Evolutionary conservation across 1,284 basidiomycete species (phyloP), one percentile per base, ranked within the genome.

Genomic region (Austroboletus olivaceoglutinosus): DNA sequence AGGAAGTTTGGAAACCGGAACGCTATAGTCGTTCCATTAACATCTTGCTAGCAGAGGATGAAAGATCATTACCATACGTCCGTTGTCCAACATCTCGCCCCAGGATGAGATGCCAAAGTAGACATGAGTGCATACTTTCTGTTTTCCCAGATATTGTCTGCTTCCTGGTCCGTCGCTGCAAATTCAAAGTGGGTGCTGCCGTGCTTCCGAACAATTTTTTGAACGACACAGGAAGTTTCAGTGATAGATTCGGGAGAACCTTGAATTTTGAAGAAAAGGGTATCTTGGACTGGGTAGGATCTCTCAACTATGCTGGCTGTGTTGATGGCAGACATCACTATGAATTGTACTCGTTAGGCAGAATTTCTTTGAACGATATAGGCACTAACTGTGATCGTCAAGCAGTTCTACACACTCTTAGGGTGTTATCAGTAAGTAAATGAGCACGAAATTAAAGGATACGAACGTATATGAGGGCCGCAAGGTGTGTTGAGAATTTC

Each of bases 241-340:
- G 80, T 67, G 57, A 92, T 85, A 5, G 82, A 76, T 4, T 75
- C 70, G 1, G 79, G 73, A 33, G 89, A 82, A 11, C 85, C 84
- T 70, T 93, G 91, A 48, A 95, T 82, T 70, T 96, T 97, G 76
- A 97, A 90, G 73, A 95, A 94, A 13, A 96, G 77, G 0, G 86
- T 86, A 60, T 93, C 91, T 58, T 78, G 74, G 31, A 86, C 84
- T 16, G 85, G 84, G 69, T 88, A 91, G 13, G 79, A 75, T 43
- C 71, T 73, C 30, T 79, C 76, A 33, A 81, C 68, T 22, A 84
- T 65, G 19, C 85, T 83, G 2, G 75, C 81, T 13, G 70, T 65
- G 67, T 93, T 93, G 66, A 93, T 86, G 61, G 85, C 89, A 33
- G 75, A 69, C 83, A 93, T 91, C 80, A 90, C 88, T 78, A 49